phyloP scores from a whole-genome alignment of 768 basidiomycete genomes.

The Leucogyrophana mollusca region DNA sequence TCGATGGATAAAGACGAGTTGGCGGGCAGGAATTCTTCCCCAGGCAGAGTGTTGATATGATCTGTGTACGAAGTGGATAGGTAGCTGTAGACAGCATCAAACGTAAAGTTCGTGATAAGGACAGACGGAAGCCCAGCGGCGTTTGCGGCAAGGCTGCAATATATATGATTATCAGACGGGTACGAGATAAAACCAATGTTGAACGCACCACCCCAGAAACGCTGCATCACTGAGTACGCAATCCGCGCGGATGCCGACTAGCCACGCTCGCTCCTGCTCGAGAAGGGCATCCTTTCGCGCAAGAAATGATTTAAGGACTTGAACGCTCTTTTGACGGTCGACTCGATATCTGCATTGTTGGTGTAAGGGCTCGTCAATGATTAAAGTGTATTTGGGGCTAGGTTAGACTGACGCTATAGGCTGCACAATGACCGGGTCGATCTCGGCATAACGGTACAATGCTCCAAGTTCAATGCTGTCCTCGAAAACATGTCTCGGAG shows the following conservation, averaged over 20 bases:
- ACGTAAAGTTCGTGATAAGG: slow-evolving; percentile 80
- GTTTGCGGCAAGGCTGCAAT: slow-evolving; percentile 62
- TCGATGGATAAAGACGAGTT: slow-evolving; percentile 1
- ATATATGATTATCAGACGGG: background rate
- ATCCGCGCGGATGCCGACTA: slow-evolving; percentile 46
- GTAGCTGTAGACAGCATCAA: slow-evolving; percentile 81
- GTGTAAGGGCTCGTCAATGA: background rate
- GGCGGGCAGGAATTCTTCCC: slow-evolving; percentile 1
- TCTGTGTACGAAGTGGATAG: slow-evolving; percentile 46
- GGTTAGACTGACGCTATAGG: slow-evolving; percentile 64
- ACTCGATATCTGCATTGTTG: slow-evolving; percentile 59
- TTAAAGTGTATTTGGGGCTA: slow-evolving; percentile 6
- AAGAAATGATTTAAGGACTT: slow-evolving; percentile 60
- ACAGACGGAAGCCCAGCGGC: slow-evolving; percentile 63
- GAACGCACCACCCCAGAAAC: slow-evolving; percentile 71
- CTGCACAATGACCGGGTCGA: slow-evolving; percentile 81
- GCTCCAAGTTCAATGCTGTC: slow-evolving; percentile 65
- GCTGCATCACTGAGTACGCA: slow-evolving; percentile 77
- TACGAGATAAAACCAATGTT: background rate
- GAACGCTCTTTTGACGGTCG: slow-evolving; percentile 67
- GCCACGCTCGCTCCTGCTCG: slow-evolving; percentile 56
- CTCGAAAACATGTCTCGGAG: slow-evolving; percentile 68
- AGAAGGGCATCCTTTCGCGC: slow-evolving; percentile 52
- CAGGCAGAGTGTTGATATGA: background rate
- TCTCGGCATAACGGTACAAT: slow-evolving; percentile 64